These are phyloP conservation scores for Cladophialophora bantiana DNA, from an alignment of 2,329 filamentous ascomycete genomes.

Conservation along the genomic window DNA sequence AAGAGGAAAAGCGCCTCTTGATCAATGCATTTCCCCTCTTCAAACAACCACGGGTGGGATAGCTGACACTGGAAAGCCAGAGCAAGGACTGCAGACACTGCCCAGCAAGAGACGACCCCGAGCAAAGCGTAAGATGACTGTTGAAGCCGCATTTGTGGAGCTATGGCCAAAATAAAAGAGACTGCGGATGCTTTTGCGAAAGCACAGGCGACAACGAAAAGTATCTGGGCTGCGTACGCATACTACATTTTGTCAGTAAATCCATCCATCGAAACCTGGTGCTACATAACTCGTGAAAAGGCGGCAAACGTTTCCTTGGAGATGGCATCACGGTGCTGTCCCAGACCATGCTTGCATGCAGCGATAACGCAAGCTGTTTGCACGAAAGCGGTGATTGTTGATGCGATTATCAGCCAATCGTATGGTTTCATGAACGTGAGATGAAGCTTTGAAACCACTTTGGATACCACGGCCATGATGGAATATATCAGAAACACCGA, in stretches of 20 bases:
- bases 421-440: background rate
- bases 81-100: background rate
- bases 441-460: constrained; percentile 4
- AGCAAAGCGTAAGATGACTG: constrained; percentile 11
- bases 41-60: constrained; percentile 32
- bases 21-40: constrained; percentile 30
- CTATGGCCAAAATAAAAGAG: constrained; percentile 2
- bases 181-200: background rate
- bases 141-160: background rate
- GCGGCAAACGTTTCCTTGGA: background rate
- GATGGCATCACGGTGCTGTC: background rate
- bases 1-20: constrained; percentile 33
- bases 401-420: constrained; percentile 6
- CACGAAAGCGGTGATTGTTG: constrained; percentile 4
- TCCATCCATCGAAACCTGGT: background rate
- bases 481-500: constrained; percentile 6
- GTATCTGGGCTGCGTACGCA: background rate
- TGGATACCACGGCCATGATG: constrained; percentile 8
- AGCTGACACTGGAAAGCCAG: constrained; percentile 36
- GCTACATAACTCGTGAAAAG: background rate
- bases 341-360: background rate
- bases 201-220: background rate
- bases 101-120: background rate
- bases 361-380: background rate
- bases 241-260: background rate